Base-by-base conservation (phyloP, 768 basidiomycete genomes). In the Mycena polygramma region DNA sequence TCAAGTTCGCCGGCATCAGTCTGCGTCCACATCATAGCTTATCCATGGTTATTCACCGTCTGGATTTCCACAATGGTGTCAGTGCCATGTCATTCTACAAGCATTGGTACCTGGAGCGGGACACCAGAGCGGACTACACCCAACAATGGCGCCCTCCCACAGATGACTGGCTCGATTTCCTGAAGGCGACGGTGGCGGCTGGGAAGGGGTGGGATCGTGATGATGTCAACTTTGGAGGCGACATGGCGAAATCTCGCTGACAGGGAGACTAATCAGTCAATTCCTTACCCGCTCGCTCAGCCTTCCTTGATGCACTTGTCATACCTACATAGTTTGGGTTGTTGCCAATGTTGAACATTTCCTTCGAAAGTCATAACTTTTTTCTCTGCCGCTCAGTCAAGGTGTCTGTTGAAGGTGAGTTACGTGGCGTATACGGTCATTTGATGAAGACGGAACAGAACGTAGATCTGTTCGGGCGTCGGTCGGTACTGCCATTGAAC, bases 191-290 rank as follows among this genome's bases (percentile, higher is more conserved):
- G 43, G 68, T 69, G 41, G 61, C 61, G 13, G 55, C 68, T 24
- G 61, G 68, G 19, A 69, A 62, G 37, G 68, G 61, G 14, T 69
- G 68, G 55, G 39, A 63, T 63, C 55, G 54, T 20, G 45, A 30
- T 7, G 66, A 62, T 45, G 39, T 22, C 59, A 55, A 13, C 43
- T 66, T 37, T 66, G 43, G 46, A 41, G 17, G 9, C 54, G 39
- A 41, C 30, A 30, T 30, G 30, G 30, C 41, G 37, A 24, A 57
- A n/a, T 30, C 30, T 30, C 30, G 39, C 5, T 19, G 10, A 41
- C 55, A 41, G 39, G 55, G 22, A 57, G 22, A 5, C 55, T 24
- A 57, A 22, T 13, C 24, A 36, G 53, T 14, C 26, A 35, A 35
- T 17, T 48, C 19, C 48, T 30, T 54, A 14, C n/a, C 55, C n/a